Conservation (phyloP, 2,329 filamentous ascomycete species). For the Septoria linicola region DNA sequence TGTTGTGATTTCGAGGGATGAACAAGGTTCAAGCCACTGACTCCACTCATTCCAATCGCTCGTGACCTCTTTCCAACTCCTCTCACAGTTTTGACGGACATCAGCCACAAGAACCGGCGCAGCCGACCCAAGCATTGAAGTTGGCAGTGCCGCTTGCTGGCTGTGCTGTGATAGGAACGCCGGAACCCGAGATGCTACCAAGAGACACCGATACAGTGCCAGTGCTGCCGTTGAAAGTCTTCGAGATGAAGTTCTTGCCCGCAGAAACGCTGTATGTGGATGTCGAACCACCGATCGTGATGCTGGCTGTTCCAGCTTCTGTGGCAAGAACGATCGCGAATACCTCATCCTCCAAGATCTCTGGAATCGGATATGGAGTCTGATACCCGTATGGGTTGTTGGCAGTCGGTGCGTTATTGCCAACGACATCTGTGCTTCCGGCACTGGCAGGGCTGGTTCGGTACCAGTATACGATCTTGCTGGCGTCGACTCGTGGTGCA, state of each 20-base stretch:
- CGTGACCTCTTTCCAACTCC: too few relatives aligned
- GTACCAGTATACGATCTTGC: constrained; percentile 47
- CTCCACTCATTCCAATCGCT: neutral
- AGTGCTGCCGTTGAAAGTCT: constrained; percentile 39
- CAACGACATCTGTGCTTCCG: constrained; percentile 42
- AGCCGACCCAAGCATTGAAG: constrained; percentile 31
- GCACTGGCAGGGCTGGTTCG: constrained; percentile 41
- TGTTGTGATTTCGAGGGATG: neutral
- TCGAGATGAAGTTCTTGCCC: constrained; percentile 33
- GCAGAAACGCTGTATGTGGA: constrained; percentile 23
- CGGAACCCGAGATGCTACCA: constrained; percentile 32
- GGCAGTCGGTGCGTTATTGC: constrained; percentile 25
- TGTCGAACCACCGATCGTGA: constrained; percentile 41
- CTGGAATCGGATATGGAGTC: constrained; percentile 26
- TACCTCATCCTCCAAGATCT: constrained; percentile 46
- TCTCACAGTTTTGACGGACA: neutral
- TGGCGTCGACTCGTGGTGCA: constrained; percentile 26
- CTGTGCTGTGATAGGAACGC: constrained; percentile 38
- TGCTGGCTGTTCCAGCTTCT: constrained; percentile 36
- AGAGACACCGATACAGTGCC: constrained; percentile 45
- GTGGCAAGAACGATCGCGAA: constrained; percentile 45
- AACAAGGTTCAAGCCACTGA: neutral
- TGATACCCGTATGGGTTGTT: constrained; percentile 38
- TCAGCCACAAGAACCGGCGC: constrained; percentile 12
- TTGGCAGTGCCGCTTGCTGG: constrained; percentile 26